phyloP scores from a whole-genome alignment of 192 early-diverging fungal genomes.

The Jimgerdemannia lactiflua region DNA sequence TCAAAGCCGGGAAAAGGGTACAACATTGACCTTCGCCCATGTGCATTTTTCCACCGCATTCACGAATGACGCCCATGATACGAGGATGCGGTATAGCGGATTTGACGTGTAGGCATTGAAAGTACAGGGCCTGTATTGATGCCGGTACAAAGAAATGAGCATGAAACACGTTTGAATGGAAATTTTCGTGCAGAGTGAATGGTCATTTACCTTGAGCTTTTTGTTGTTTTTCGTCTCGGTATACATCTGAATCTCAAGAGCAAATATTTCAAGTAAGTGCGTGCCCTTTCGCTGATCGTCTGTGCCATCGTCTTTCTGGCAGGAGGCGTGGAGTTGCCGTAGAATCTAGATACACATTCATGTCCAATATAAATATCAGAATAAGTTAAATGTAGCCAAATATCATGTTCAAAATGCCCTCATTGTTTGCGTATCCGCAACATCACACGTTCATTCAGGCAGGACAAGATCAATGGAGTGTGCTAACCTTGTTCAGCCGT shows the following conservation, averaged over 20 bases:
- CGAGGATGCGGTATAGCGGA: conserved; percentile 95
- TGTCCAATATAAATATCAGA: neutral
- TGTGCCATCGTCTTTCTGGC: conserved; percentile 76
- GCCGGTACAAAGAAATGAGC: neutral
- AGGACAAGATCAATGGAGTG: neutral
- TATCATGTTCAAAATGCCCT: neutral
- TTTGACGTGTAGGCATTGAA: conserved; percentile 83
- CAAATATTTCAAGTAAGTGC: conserved; percentile 89
- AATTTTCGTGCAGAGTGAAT: neutral
- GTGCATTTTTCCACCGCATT: conserved; percentile 98
- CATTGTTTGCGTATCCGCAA: neutral
- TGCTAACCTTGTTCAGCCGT: conserved; percentile 60
- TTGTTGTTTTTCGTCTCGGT: conserved; percentile 83
- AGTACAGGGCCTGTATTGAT: conserved; percentile 62
- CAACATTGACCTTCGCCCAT: conserved; percentile 78
- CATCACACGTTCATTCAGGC: neutral
- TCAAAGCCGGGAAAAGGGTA: too few relatives aligned
- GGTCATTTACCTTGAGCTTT: conserved; percentile 70
- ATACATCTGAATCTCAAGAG: conserved; percentile 97
- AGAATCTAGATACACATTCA: conserved; percentile 52
- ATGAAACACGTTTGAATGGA: neutral
- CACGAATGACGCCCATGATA: conserved; percentile 95
- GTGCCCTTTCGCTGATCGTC: conserved; percentile 93
- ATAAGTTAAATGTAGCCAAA: neutral
- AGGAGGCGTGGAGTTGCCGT: conserved; percentile 66